Conservation (phyloP, 306 rosid genomes). For the Quercus parvula region DNA sequence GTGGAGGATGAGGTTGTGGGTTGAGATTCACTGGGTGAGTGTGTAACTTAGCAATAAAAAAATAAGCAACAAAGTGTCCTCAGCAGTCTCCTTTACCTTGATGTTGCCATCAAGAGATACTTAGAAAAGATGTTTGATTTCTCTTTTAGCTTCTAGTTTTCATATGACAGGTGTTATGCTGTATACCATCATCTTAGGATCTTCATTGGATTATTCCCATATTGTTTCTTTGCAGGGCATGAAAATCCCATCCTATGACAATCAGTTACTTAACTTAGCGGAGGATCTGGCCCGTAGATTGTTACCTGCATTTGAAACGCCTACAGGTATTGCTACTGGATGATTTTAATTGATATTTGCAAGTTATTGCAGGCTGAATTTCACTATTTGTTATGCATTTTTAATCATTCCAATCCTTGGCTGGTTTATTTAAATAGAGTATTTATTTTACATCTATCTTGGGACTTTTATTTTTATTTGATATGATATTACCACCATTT, state of each 20-base stretch:
- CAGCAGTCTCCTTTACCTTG: too few relatives aligned
- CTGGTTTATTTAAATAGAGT: background rate
- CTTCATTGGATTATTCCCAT: background rate
- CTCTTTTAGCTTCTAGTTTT: too few relatives aligned
- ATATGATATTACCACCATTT: conserved; percentile 11
- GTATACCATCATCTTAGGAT: background rate
- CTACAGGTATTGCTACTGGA: conserved; percentile 63
- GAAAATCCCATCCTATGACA: conserved; percentile 77
- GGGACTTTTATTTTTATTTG: background rate
- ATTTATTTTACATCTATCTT: background rate
- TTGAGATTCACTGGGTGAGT: too few relatives aligned
- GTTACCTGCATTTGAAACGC: conserved; percentile 96
- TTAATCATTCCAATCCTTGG: background rate
- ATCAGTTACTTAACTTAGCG: conserved; percentile 75
- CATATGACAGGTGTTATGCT: background rate
- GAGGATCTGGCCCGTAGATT: conserved; percentile 90
- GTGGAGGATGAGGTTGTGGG: too few relatives aligned
- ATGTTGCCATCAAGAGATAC: too few relatives aligned
- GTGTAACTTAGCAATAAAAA: too few relatives aligned
- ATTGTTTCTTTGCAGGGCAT: conserved; percentile 60
- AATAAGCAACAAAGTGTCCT: too few relatives aligned
- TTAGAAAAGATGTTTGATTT: too few relatives aligned
- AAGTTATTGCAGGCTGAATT: conserved; percentile 1
- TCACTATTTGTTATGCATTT: background rate
- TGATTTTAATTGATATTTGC: background rate